These are phyloP conservation scores for Tulasnella sp. DNA, from an alignment of 768 basidiomycete genomes.

Conservation along the genomic window DNA sequence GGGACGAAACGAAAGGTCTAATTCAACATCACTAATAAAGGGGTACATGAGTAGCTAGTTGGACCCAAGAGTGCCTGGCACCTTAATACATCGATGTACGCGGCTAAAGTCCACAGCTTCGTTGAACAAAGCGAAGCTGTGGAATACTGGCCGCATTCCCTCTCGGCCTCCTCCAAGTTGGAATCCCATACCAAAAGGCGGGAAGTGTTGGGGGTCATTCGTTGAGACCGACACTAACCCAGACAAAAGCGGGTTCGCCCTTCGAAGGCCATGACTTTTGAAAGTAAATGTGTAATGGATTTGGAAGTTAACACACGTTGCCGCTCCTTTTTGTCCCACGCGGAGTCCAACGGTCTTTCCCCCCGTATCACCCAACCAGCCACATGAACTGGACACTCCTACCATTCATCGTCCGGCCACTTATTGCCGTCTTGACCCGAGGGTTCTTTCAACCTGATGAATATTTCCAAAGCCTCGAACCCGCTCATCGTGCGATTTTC, in stretches of 20 bases:
- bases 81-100: neutral
- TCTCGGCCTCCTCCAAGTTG: neutral
- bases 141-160: neutral
- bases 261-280: neutral
- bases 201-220: neutral
- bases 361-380: neutral
- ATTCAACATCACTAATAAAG: no score
- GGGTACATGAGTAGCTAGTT: no score
- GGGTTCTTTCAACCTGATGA: slow-evolving; percentile 98
- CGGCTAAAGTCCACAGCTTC: neutral
- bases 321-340: neutral
- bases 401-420: slow-evolving; percentile 11
- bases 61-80: neutral
- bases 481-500: slow-evolving; percentile 80
- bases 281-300: neutral
- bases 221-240: neutral
- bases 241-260: neutral
- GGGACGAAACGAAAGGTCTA: no score
- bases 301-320: neutral
- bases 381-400: neutral
- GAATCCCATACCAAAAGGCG: neutral
- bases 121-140: neutral
- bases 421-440: slow-evolving; percentile 53
- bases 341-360: neutral
- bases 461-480: slow-evolving; percentile 90